Evolutionary conservation across 257 asterid species (phyloP), one percentile per base, ranked within the genome.

Genomic region (Scutellaria galericulata): DNA sequence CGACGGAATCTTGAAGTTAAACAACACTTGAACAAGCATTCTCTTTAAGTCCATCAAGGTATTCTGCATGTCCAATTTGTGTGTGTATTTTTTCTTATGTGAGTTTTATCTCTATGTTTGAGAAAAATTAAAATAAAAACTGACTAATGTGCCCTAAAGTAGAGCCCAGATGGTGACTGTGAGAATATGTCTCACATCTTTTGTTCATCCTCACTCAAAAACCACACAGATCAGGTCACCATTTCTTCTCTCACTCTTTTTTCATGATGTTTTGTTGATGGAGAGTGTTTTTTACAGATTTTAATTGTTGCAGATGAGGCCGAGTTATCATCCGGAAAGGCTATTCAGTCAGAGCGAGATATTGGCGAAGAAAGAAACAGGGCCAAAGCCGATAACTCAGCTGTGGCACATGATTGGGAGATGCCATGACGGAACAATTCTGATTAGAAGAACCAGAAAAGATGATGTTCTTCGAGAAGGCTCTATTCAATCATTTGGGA

Each of bases 111-210:
- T 66, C 27, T 56, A 20, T 63, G 41, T 14, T 27, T n/a, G n/a
- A 35, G 56, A 48, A 18, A 59, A 31, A 45, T 27, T 77, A 68
- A 67, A 18, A 18, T 18, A 18, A 18, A 18, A 18, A 18, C 66
- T 45, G 64, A 24, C 51, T 68, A 40, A 40, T 50, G 46, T 76
- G 74, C 22, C 41, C 68, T 57, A 69, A 75, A 59, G 61, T 82
- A 92, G 96, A 92, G 97, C 82, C 90, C 96, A 80, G 96, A 92
- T 84, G 97, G 97, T 22, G 97, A 92, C 74, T 92, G 97, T 65
- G 89, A 89, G 47, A 88, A 61, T 72, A 70, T 85, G n/a, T 83
- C 95, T 60, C 80, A 74, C 18, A 88, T n/a, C 97, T 73, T 84
- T 89, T 75, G 97, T 86, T 89, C 97, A 92, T 72, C 96, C 92